Conservation (phyloP, 2,329 filamentous ascomycete genomes). For the Cladosporium sp. region DNA sequence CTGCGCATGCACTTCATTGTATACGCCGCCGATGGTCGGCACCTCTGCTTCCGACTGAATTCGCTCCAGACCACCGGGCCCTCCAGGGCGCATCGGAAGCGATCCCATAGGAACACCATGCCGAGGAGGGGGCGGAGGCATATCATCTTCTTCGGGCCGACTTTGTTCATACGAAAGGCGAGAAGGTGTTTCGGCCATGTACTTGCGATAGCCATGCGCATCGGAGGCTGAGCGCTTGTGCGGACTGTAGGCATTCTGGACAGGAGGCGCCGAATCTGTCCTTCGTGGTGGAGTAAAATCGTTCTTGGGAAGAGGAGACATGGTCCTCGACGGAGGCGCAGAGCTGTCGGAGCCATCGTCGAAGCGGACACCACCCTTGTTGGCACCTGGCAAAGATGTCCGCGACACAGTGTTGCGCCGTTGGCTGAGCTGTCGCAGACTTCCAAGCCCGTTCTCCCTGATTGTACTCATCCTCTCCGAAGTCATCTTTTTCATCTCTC, state of each 20-base stretch:
- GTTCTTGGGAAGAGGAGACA: slow-evolving; percentile 37
- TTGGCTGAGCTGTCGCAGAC: slow-evolving; percentile 28
- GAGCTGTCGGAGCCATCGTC: slow-evolving; percentile 41
- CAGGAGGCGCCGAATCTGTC: slow-evolving; percentile 41
- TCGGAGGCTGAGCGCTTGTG: slow-evolving; percentile 50
- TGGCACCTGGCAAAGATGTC: slow-evolving; percentile 30
- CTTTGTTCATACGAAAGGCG: slow-evolving; percentile 35
- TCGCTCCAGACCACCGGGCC: slow-evolving; percentile 47
- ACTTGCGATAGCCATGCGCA: slow-evolving; percentile 40
- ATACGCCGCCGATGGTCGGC: slow-evolving; percentile 38
- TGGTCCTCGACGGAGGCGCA: slow-evolving; percentile 41
- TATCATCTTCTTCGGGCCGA: slow-evolving; percentile 28
- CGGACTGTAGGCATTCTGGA: slow-evolving; percentile 24
- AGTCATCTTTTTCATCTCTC: slow-evolving; percentile 82
- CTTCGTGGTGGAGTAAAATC: slow-evolving; percentile 33
- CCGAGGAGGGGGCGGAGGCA: slow-evolving; percentile 36
- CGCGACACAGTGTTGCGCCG: slow-evolving; percentile 41
- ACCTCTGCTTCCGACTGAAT: slow-evolving; percentile 57
- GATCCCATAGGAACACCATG: slow-evolving; percentile 30
- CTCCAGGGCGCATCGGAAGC: slow-evolving; percentile 11
- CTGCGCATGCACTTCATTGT: slow-evolving; percentile 21
- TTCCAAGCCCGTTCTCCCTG: slow-evolving; percentile 22
- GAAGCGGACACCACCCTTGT: slow-evolving; percentile 37
- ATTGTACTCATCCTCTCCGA: slow-evolving; percentile 64
- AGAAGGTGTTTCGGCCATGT: slow-evolving; percentile 37